Evolutionary conservation across 805 yeast genomes (phyloP), one percentile per base, ranked within the genome.

Genomic region (Lipomyces kockii): DNA sequence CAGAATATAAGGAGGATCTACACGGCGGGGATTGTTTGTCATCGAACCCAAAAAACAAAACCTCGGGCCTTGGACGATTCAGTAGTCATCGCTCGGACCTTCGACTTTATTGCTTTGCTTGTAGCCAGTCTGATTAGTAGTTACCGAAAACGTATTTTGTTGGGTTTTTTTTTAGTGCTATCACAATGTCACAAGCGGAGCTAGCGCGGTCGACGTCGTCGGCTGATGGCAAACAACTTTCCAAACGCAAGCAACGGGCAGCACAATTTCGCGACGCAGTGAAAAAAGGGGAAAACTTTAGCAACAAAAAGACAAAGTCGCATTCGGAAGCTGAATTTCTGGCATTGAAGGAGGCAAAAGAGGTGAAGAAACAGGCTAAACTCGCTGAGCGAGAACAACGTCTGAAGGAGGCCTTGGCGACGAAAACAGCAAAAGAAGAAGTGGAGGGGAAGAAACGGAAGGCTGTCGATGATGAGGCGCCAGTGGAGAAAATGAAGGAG

Each of bases 231-330:
- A 35, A 76, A 76, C 32, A 29, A 62, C 65, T 77, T 17, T 69
- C 77, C 27, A 77, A 77, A 63, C 74, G 76, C 53, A 71, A 77
- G 65, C 70, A 64, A 43, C 76, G 76, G 63, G 77, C 79, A 2
- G 57, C 58, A 2, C 51, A 61, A 32, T 70, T 62, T 37, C 61
- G 72, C 7, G 32, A 53, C 8, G 62, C 62, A 1, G 67, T 55
- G 22, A 72, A 70, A 58, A 59, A 55, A 43, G 61, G 58, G 5
- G 64, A 58, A 32, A 63, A 55, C 53, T 32, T 22, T n/a, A 43
- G 60, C 20, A 27, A 39, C 59, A 58, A 43, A 46, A 20, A 27
- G 22, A 9, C 20, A 22, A 34, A 35, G 32, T 57, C 49, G 22
- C 29, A 59, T 12, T 27, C 61, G 9, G 66, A 55, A 11, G 64